phyloP scores from a whole-genome alignment of 2,329 filamentous ascomycete species.

The Scedosporium boydii region DNA sequence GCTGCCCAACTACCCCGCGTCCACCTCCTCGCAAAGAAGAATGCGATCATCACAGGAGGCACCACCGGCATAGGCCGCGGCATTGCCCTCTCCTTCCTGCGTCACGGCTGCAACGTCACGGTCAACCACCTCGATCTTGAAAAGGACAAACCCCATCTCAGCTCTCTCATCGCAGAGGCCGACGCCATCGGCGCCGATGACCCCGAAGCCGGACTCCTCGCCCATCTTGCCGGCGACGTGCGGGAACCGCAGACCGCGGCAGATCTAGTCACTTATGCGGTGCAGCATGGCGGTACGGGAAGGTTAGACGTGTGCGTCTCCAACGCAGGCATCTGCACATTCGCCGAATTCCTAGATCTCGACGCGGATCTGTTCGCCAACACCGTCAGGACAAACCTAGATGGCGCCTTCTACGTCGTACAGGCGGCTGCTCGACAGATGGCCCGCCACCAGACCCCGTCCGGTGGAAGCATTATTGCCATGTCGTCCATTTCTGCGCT shows the following conservation, averaged over 20 bases:
- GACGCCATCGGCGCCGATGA: constrained; percentile 30
- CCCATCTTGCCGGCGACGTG: constrained; percentile 69
- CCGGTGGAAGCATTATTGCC: constrained; percentile 72
- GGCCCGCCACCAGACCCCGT: constrained; percentile 49
- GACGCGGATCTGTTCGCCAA: constrained; percentile 58
- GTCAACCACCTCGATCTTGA: constrained; percentile 67
- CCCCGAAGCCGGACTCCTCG: constrained; percentile 43
- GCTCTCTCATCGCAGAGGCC: constrained; percentile 43
- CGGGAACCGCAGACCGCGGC: constrained; percentile 62
- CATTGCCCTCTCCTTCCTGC: constrained; percentile 69
- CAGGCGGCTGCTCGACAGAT: constrained; percentile 82
- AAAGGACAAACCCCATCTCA: constrained; percentile 40
- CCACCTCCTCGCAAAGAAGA: constrained; percentile 61
- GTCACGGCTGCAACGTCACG: constrained; percentile 68
- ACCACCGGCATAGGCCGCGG: constrained; percentile 81
- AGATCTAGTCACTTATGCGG: constrained; percentile 56
- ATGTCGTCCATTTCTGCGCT: constrained; percentile 65
- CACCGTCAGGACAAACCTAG: constrained; percentile 73
- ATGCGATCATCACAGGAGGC: constrained; percentile 78
- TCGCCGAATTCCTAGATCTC: constrained; percentile 75
- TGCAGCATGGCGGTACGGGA: constrained; percentile 44
- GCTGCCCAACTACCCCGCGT: constrained; percentile 27
- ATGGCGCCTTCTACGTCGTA: constrained; percentile 78
- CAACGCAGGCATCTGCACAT: constrained; percentile 83
- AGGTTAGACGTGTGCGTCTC: constrained; percentile 71